A percentile compares a stretch with the other conserved stretches of the same genome.
Evolutionary conservation across 1,139 yeast species (phyloP).

Genomic region (Saccharomyces hybrid): DNA sequence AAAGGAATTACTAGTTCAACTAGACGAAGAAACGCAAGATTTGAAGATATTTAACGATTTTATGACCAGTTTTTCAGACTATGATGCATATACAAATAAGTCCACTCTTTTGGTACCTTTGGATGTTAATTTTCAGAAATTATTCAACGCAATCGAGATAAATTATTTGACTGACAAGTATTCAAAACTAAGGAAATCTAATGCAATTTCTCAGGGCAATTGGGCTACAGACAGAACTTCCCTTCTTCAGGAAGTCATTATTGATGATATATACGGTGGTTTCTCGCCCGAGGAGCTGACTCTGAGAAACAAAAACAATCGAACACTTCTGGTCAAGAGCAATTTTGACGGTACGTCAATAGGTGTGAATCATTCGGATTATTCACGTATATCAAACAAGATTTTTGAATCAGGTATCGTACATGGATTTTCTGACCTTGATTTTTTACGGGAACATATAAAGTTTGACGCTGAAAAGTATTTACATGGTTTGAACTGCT

Average conservation of each 20-base stretch:
- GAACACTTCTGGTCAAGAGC: constrained; percentile 25
- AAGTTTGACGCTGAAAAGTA: constrained; percentile 65
- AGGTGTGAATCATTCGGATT: constrained; percentile 21
- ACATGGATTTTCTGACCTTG: constrained; percentile 43
- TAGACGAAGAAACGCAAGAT: constrained; percentile 2
- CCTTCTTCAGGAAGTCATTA: constrained; percentile 16
- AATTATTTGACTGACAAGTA: constrained; percentile 37
- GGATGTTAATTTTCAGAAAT: constrained; percentile 33
- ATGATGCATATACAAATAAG: constrained; percentile 11
- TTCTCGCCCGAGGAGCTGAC: constrained; percentile 3
- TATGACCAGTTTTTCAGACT: not conserved
- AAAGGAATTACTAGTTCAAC: not conserved
- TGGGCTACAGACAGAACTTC: constrained; percentile 28
- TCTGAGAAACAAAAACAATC: constrained; percentile 23
- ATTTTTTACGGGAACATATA: constrained; percentile 34
- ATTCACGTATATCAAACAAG: constrained; percentile 36
- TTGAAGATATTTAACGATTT: not conserved
- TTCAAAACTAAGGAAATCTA: constrained; percentile 9
- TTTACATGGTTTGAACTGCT: constrained; percentile 59
- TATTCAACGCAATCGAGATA: constrained; percentile 40
- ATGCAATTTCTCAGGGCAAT: constrained; percentile 25
- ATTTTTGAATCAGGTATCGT: constrained; percentile 53
- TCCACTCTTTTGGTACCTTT: constrained; percentile 39
- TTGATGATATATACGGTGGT: constrained; percentile 24
- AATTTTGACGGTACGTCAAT: constrained; percentile 31